These are phyloP conservation scores for Scleroderma citrinum DNA, from an alignment of 768 basidiomycete species.

Conservation along the genomic window DNA sequence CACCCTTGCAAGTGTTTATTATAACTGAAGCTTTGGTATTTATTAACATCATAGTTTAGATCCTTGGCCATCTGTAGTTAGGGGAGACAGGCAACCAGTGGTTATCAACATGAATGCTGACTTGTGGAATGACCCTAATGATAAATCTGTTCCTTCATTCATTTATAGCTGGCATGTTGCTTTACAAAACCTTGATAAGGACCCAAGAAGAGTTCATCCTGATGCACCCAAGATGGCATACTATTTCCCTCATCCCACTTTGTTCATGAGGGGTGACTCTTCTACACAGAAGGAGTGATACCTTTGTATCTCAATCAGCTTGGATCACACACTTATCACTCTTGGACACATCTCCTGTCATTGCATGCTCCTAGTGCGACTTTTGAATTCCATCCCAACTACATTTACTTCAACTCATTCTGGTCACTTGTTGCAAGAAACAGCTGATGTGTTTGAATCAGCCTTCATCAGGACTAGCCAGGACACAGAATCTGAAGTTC, in stretches of 20 bases:
- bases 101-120: background rate
- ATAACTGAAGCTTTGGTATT: background rate
- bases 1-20: background rate
- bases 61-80: background rate
- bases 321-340: background rate
- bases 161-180: background rate
- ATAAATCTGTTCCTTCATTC: background rate
- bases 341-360: background rate
- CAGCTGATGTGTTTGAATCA: background rate
- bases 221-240: background rate
- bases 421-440: background rate
- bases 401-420: background rate
- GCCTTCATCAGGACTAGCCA: background rate
- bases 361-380: background rate
- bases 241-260: background rate
- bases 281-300: background rate
- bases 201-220: background rate
- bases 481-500: background rate
- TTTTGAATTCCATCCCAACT: background rate
- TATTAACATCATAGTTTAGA: background rate
- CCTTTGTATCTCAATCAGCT: background rate
- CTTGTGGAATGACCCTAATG: background rate
- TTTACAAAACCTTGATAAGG: background rate
- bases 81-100: background rate
- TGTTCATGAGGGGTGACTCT: background rate